phyloP scores from a whole-genome alignment of 2,329 filamentous ascomycete species.

The Paracorniculantispora psalliotae region DNA sequence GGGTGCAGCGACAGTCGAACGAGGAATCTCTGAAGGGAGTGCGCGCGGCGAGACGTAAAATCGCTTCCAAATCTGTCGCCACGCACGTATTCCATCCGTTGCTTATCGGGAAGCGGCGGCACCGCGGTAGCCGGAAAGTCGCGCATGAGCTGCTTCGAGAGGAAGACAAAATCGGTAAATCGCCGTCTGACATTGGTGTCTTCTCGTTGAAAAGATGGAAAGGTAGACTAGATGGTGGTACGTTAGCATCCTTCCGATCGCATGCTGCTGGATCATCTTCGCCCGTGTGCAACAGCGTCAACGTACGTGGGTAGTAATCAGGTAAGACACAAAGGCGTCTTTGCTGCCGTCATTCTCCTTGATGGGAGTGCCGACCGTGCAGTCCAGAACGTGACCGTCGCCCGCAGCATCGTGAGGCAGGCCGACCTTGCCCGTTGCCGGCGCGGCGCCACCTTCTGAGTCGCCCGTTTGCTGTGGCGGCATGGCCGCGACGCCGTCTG shows the following conservation, averaged over 20 bases:
- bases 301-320: constrained; percentile 80
- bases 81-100: constrained; percentile 97
- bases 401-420: constrained; percentile 53
- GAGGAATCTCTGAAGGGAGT: constrained; percentile 88
- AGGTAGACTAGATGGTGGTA: constrained; percentile 64
- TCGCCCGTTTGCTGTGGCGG: constrained; percentile 5
- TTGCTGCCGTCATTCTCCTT: constrained; percentile 97
- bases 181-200: constrained; percentile 77
- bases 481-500: constrained; percentile 24
- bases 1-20: constrained; percentile 83
- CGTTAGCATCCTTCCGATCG: not conserved
- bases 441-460: not conserved
- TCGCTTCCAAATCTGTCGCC: constrained; percentile 92
- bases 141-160: constrained; percentile 82
- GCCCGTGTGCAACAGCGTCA: constrained; percentile 2
- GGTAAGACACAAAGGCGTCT: constrained; percentile 92
- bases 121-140: constrained; percentile 92
- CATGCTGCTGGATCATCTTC: not conserved
- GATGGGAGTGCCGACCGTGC: constrained; percentile 73
- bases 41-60: constrained; percentile 82
- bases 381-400: constrained; percentile 73
- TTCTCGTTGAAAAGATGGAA: constrained; percentile 83
- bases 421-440: constrained; percentile 19
- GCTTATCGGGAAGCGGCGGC: constrained; percentile 92
- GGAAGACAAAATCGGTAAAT: constrained; percentile 96